Base-by-base conservation (phyloP, 768 basidiomycete genomes). In the Lactarius tabidus region DNA sequence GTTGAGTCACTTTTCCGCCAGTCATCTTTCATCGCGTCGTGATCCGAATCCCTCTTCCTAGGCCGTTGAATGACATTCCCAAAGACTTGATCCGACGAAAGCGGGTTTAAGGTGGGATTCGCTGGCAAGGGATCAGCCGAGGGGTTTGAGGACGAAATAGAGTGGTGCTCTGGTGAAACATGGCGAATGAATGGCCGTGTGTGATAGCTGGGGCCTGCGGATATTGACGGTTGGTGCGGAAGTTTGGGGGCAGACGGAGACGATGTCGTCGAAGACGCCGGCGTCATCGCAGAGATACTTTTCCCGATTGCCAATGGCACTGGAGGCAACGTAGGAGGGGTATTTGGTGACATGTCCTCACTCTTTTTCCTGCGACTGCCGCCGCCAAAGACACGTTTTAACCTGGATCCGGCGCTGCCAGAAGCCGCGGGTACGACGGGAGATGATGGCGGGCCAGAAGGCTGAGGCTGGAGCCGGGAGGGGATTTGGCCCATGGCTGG, bases 1-100 rank as follows among this genome's bases (percentile, higher is more conserved):
- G 89, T 91, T 7, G 90, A 86, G 74, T 93, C 90, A 70, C 90
- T 91, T 76, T 89, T 90, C 71, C 90, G 78, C 87, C 90, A 89
- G 36, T 80, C 79, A 67, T 92, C 90, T 77, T 88, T 91, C 71
- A 72, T 70, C 67, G 67, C 69, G 26, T 72, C 72, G 33, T 59
- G 41, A 56, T 71, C 71, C 31, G 69, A 62, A 33, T 77, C 76
- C 57, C 70, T 78, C 69, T 65, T 72, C 67, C 71, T 73, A 65
- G 71, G 72, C 36, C 67, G 66, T 38, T 59, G 67, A 29, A 48
- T 52, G 3, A 38, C 36, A 51, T 35, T 41, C 14, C 26, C 53
- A 3, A 64, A 15, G 35, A 66, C 69, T 62, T 80, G 78, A 60
- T 79, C 77, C 48, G 74, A 20, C 1, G 38, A 48, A 4, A 64